Conservation (phyloP, 345 rosid species). For the Dipteronia dyeriana region DNA sequence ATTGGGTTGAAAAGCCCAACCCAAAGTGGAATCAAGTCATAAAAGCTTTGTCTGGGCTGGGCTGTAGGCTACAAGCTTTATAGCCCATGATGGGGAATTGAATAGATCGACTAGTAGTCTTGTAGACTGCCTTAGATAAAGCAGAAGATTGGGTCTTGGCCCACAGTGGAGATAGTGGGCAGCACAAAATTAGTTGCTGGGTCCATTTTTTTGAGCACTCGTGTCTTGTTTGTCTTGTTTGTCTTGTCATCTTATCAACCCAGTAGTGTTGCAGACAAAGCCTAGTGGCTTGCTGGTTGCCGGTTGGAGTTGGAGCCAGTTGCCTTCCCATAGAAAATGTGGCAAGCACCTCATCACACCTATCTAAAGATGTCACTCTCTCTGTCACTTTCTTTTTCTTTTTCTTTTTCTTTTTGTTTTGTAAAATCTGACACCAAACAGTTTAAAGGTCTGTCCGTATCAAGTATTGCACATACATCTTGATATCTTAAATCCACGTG, state of each 20-base stretch:
- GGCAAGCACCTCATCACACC: not conserved
- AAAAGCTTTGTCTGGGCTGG: not conserved
- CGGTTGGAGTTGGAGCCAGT: not conserved
- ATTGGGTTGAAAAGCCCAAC: not conserved
- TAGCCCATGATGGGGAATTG: not conserved
- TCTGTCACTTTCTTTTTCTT: too few relatives aligned
- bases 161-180: not conserved
- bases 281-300: not conserved
- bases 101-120: not conserved
- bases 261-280: not conserved
- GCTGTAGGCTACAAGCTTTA: not conserved
- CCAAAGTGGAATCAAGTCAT: not conserved
- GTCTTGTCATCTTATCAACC: not conserved
- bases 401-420: too few relatives aligned
- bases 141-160: not conserved
- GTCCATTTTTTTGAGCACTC: not conserved
- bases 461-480: too few relatives aligned
- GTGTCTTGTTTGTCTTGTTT: not conserved
- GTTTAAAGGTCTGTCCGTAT: too few relatives aligned
- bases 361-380: not conserved
- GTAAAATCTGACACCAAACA: too few relatives aligned
- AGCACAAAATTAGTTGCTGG: not conserved
- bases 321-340: not conserved
- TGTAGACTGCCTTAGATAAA: not conserved
- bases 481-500: too few relatives aligned